These are phyloP conservation scores for Pouteria glomerata DNA, from an alignment of 148 eudicot genomes.

Conservation along the genomic window DNA sequence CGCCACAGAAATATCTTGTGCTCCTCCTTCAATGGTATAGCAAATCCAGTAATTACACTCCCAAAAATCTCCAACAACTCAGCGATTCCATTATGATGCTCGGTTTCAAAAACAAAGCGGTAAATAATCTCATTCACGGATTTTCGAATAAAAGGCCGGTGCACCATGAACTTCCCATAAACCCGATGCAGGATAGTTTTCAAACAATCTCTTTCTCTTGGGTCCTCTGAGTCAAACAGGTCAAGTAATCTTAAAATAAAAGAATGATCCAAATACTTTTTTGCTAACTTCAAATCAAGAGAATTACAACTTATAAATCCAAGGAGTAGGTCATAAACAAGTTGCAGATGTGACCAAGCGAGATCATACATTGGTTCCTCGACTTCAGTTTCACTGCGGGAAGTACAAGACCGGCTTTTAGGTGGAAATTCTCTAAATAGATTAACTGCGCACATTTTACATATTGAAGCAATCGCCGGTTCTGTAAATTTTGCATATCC, in stretches of 20 bases:
- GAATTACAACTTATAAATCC: conserved; percentile 27
- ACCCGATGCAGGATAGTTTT: conserved; percentile 44
- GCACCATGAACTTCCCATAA: conserved; percentile 54
- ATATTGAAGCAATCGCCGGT: conserved; percentile 31
- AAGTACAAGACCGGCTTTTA: conserved; percentile 17
- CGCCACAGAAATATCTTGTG: conserved; percentile 41
- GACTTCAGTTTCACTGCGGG: conserved; percentile 33
- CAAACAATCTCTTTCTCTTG: conserved; percentile 48
- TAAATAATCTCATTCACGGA: conserved; percentile 41
- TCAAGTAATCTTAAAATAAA: conserved; percentile 35
- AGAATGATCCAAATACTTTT: conserved; percentile 32
- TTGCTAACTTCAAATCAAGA: conserved; percentile 44
- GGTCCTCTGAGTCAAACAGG: conserved; percentile 49
- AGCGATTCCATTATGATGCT: conserved; percentile 47
- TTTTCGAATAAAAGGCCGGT: conserved; percentile 44
- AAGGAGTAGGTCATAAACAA: conserved; percentile 46
- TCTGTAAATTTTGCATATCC: conserved; percentile 43
- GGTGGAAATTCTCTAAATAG: conserved; percentile 49
- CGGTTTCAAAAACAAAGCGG: conserved; percentile 42
- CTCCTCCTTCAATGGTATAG: conserved; percentile 51
- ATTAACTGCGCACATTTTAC: conserved; percentile 44
- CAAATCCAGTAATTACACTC: conserved; percentile 51
- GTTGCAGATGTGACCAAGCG: conserved; percentile 48
- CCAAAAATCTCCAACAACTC: conserved; percentile 56
- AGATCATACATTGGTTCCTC: conserved; percentile 50